phyloP scores from a whole-genome alignment of 2,329 filamentous ascomycete species.

The Aspergillus versicolor region DNA sequence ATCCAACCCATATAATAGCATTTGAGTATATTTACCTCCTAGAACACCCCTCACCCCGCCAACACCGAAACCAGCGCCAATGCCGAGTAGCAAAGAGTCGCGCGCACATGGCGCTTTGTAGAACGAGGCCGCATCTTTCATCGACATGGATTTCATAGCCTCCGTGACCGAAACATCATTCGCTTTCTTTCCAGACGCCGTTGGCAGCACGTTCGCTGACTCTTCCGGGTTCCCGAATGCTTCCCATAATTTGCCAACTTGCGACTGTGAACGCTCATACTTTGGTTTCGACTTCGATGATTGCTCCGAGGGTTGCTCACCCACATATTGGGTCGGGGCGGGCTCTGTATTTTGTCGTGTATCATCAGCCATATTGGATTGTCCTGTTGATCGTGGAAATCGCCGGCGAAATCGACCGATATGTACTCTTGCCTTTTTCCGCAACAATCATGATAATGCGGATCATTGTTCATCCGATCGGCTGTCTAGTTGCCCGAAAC shows the following conservation, averaged over 20 bases:
- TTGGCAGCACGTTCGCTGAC: slow-evolving; percentile 56
- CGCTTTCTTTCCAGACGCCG: slow-evolving; percentile 57
- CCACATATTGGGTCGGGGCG: slow-evolving; percentile 10
- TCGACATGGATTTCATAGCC: slow-evolving; percentile 43
- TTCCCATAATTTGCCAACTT: slow-evolving; percentile 50
- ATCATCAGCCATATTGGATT: slow-evolving; percentile 40
- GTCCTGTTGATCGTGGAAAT: background rate
- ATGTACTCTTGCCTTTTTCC: slow-evolving; percentile 10
- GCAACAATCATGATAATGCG: slow-evolving; percentile 15
- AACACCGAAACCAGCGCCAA: slow-evolving; percentile 72
- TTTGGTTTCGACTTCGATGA: slow-evolving; percentile 34
- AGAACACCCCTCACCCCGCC: slow-evolving; percentile 73
- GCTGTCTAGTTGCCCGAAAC: background rate
- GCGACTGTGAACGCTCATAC: slow-evolving; percentile 44
- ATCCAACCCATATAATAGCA: background rate
- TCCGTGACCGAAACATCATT: slow-evolving; percentile 43
- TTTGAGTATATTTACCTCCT: slow-evolving; percentile 56
- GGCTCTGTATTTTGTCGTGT: slow-evolving; percentile 29
- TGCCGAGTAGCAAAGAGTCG: slow-evolving; percentile 78
- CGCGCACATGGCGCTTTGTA: slow-evolving; percentile 81
- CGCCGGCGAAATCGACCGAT: slow-evolving; percentile 6
- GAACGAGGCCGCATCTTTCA: slow-evolving; percentile 60
- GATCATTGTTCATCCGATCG: slow-evolving; percentile 13
- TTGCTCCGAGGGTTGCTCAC: slow-evolving; percentile 19
- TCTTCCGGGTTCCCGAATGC: slow-evolving; percentile 49